Percentiles rank a stretch among this genome's conserved stretches.
Evolutionary conservation across 805 yeast genomes (phyloP).

Genomic region (Candida montana): DNA sequence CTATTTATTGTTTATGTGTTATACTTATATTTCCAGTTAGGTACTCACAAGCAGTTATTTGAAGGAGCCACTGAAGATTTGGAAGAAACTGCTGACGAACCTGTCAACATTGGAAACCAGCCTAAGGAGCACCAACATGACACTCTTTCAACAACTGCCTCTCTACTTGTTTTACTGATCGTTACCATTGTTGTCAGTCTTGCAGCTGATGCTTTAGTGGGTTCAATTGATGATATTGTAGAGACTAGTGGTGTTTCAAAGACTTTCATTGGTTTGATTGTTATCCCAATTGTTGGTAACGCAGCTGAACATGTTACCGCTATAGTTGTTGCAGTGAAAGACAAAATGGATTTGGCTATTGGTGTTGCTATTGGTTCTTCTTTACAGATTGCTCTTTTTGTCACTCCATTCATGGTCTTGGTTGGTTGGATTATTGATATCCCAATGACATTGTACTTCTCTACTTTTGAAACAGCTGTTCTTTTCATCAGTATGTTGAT

Average conservation of each 20-base stretch:
- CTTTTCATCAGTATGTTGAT: slow-evolving; percentile 86
- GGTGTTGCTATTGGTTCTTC: slow-evolving; percentile 97
- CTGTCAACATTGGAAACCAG: slow-evolving; percentile 6
- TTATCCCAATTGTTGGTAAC: slow-evolving; percentile 95
- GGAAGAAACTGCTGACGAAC: slow-evolving; percentile 22
- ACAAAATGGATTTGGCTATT: slow-evolving; percentile 95
- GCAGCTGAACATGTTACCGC: slow-evolving; percentile 99
- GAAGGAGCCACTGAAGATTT: slow-evolving; percentile 46
- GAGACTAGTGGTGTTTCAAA: slow-evolving; percentile 80
- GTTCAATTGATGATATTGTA: slow-evolving; percentile 87
- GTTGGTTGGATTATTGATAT: slow-evolving; percentile 89
- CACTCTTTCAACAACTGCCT: slow-evolving; percentile 44
- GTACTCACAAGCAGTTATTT: slow-evolving; percentile 75
- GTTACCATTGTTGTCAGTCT: slow-evolving; percentile 79
- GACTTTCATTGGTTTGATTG: slow-evolving; percentile 89
- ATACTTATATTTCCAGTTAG: slow-evolving; percentile 81
- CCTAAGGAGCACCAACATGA: slow-evolving; percentile 25
- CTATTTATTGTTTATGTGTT: slow-evolving; percentile 71
- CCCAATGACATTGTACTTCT: slow-evolving; percentile 89
- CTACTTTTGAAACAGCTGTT: slow-evolving; percentile 90
- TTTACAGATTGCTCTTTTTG: slow-evolving; percentile 89
- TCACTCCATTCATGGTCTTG: slow-evolving; percentile 91
- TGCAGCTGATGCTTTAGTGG: slow-evolving; percentile 91
- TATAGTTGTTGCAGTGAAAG: slow-evolving; percentile 87
- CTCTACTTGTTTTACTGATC: slow-evolving; percentile 48